These are phyloP conservation scores for Scheffersomyces spartinae DNA, from an alignment of 805 yeast genomes.

Conservation along the genomic window DNA sequence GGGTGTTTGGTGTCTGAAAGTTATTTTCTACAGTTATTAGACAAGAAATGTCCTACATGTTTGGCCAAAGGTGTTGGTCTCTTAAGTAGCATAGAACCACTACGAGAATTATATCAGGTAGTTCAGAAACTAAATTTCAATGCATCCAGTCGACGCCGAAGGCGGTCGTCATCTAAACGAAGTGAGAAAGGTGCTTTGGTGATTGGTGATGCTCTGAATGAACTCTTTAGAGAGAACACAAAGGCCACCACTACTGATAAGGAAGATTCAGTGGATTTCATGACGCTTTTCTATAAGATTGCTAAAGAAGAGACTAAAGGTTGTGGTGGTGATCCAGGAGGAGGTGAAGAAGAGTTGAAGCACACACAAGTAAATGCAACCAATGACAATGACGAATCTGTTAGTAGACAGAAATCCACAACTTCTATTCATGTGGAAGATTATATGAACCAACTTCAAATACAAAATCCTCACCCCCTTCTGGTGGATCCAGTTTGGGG, in stretches of 20 bases:
- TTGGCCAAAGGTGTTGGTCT: conserved; percentile 8
- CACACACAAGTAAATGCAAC: too few relatives aligned
- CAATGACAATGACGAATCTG: too few relatives aligned
- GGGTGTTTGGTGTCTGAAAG: conserved; percentile 30
- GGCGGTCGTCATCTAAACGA: conserved; percentile 14
- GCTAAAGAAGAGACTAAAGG: conserved; percentile 32
- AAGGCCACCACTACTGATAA: conserved; percentile 1
- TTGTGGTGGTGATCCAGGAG: too few relatives aligned
- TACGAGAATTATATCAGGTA: conserved; percentile 20
- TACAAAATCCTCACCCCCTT: too few relatives aligned
- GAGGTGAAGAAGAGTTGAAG: too few relatives aligned
- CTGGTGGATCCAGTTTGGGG: too few relatives aligned
- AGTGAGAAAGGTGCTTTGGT: conserved; percentile 5
- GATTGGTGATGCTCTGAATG: conserved; percentile 1
- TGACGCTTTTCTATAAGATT: conserved; percentile 25
- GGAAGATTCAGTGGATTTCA: conserved; percentile 17
- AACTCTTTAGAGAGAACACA: background rate
- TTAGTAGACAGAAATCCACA: too few relatives aligned
- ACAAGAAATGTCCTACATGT: conserved; percentile 15
- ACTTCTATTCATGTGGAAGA: too few relatives aligned
- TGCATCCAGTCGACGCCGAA: conserved; percentile 4
- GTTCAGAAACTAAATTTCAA: conserved; percentile 10
- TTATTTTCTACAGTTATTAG: conserved; percentile 7
- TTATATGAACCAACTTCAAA: too few relatives aligned
- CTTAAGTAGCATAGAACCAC: conserved; percentile 18